These are phyloP conservation scores for Meyerozyma elateridarum DNA, from an alignment of 1,139 yeast genomes.

Conservation along the genomic window DNA sequence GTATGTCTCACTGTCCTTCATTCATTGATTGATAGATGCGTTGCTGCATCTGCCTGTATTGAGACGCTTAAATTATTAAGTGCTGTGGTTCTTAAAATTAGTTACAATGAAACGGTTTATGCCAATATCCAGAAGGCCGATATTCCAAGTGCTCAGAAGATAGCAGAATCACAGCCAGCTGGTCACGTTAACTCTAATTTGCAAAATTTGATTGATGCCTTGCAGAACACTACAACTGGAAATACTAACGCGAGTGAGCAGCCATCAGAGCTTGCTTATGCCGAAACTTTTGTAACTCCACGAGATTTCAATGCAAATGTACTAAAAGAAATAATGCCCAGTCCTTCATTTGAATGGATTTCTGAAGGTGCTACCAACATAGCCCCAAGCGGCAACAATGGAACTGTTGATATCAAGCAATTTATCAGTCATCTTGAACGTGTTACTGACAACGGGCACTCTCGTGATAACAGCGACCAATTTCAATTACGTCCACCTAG, in stretches of 20 bases:
- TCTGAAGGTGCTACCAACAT: not conserved
- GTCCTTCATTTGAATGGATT: slow-evolving; percentile 3
- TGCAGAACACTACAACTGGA: too few species aligned
- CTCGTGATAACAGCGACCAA: too few species aligned
- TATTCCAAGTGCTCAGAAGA: slow-evolving; percentile 15
- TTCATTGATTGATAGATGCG: slow-evolving; percentile 65
- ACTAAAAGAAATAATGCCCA: too few species aligned
- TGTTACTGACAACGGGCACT: too few species aligned
- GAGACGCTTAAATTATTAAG: slow-evolving; percentile 69
- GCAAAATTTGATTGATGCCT: slow-evolving; percentile 19
- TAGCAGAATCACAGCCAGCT: slow-evolving; percentile 25
- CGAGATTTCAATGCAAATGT: too few species aligned
- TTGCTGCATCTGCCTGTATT: slow-evolving; percentile 69
- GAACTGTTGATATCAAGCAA: slow-evolving; percentile 1
- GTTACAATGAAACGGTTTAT: slow-evolving; percentile 42
- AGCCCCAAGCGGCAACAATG: not conserved
- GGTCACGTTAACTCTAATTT: slow-evolving; percentile 38
- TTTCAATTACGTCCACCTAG: too few species aligned
- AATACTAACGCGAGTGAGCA: too few species aligned
- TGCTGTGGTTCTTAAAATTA: slow-evolving; percentile 64
- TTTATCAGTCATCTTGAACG: slow-evolving; percentile 1
- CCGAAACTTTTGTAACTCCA: too few species aligned
- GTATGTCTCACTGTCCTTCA: slow-evolving; percentile 59
- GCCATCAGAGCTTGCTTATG: too few species aligned
- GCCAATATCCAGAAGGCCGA: slow-evolving; percentile 15